Evolutionary conservation across 345 rosid species (phyloP), one percentile per base, ranked within the genome.

Genomic region (Pugionium cornutum): DNA sequence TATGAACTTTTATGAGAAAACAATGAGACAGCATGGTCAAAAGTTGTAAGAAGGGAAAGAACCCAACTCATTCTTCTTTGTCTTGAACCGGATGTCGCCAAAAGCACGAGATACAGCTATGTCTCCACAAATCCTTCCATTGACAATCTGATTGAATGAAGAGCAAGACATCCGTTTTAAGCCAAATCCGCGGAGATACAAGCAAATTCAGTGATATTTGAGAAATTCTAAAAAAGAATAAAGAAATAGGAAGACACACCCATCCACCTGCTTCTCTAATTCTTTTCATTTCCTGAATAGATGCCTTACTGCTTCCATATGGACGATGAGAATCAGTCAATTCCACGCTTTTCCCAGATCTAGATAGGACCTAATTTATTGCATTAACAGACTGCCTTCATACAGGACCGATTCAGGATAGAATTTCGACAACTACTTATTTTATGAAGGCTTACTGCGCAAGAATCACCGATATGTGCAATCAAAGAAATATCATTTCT

Each of bases 181-280:
- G 37, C 37, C 28, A 45, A 46, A 31, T 54, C 7, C 10, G 4
- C 10, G 2, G 3, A 41, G 47, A 25, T 32, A 54, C 18, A 53
- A 35, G 27, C 28, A 65, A 48, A 63, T n/a, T 48, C 9, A 28
- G 45, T 4, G 42, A 11, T 33, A 29, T 4, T 28, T 50, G 61
- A 51, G 10, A 52, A 2, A 0, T 6, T 2, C 8, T 1, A 54
- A 62, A 39, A 7, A 50, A 9, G 9, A 1, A 37, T 2, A 35
- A 68, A 34, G 18, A 51, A 52, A 1, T 10, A 73, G 4, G 72
- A 73, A 58, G 57, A 73, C 76, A 58, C 76, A 73, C 98, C 97
- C 98, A 92, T 83, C 98, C 98, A 83, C 98, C 97, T 83, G 98
- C 96, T 84, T 89, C 97, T 82, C 91, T 86, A 67, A 92, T 86